Conservation (phyloP, 768 basidiomycete species). For the Termitomyces sp. region DNA sequence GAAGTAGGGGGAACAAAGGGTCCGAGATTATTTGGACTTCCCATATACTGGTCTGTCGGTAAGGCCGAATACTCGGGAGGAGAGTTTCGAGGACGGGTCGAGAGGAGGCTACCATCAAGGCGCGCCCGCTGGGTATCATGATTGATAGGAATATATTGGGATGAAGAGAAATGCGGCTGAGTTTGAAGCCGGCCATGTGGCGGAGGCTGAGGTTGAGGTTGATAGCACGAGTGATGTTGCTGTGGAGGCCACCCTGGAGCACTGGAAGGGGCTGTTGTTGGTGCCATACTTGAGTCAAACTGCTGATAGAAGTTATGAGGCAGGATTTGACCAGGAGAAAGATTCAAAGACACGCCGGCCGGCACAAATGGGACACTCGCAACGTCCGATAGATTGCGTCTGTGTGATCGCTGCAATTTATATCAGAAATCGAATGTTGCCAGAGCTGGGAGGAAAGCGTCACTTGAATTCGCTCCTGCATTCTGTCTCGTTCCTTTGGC, state of each 20-base stretch:
- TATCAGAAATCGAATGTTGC: not conserved
- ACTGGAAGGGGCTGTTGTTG: not conserved
- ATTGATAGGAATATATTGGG: not conserved
- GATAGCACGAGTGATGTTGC: not conserved
- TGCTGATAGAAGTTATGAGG: constrained; percentile 26
- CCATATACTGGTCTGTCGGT: not conserved
- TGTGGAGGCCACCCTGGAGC: constrained; percentile 10
- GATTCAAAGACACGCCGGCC: constrained; percentile 39
- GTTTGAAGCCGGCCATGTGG: constrained; percentile 2
- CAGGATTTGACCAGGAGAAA: constrained; percentile 52
- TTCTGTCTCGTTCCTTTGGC: constrained; percentile 4
- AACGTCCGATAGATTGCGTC: constrained; percentile 1
- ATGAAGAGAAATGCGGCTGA: not conserved
- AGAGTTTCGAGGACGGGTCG: not conserved
- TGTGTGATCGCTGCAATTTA: not conserved
- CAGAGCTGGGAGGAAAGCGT: not conserved
- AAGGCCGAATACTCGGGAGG: constrained; percentile 10
- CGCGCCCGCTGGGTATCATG: not conserved
- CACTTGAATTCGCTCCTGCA: constrained; percentile 6
- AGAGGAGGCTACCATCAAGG: not conserved
- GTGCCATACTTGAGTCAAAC: not conserved
- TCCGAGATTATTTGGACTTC: not conserved
- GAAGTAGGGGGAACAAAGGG: not conserved
- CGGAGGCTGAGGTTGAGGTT: constrained; percentile 1
- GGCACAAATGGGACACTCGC: constrained; percentile 23